Conservation (phyloP, 2,329 filamentous ascomycete species). For the Aspergillus neotritici region DNA sequence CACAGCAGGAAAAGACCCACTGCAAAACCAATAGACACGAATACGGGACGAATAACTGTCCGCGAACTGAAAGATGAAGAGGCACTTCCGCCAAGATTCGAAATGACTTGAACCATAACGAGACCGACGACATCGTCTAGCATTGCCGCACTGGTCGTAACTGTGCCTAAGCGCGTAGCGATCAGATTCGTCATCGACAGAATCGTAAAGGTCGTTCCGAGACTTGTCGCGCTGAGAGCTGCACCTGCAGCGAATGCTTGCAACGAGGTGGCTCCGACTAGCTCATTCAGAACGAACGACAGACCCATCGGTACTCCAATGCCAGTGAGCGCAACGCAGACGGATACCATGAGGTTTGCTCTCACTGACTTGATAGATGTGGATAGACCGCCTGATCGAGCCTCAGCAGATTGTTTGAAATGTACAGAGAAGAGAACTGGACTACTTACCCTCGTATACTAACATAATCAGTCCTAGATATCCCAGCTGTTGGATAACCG, state of each 20-base stretch:
- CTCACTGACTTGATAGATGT: slow-evolving; percentile 47
- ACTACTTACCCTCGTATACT: slow-evolving; percentile 59
- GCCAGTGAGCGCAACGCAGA: slow-evolving; percentile 60
- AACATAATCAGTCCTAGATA: slow-evolving; percentile 68
- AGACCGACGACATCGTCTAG: slow-evolving; percentile 75
- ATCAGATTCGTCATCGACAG: slow-evolving; percentile 56
- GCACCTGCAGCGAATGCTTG: slow-evolving; percentile 69
- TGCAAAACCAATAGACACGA: slow-evolving; percentile 42
- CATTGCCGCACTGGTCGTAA: slow-evolving; percentile 69
- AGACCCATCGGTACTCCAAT: slow-evolving; percentile 59
- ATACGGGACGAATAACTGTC: slow-evolving; percentile 47
- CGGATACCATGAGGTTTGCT: slow-evolving; percentile 57
- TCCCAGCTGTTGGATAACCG: slow-evolving; percentile 58
- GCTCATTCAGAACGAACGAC: slow-evolving; percentile 54
- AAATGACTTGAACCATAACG: slow-evolving; percentile 70
- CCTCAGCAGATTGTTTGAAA: background rate
- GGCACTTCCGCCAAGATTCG: slow-evolving; percentile 55
- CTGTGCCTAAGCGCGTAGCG: slow-evolving; percentile 52
- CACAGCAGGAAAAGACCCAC: slow-evolving; percentile 26
- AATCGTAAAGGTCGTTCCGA: slow-evolving; percentile 65
- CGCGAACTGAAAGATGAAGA: slow-evolving; percentile 52
- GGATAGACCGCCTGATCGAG: slow-evolving; percentile 20
- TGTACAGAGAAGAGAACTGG: background rate
- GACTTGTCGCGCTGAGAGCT: slow-evolving; percentile 65
- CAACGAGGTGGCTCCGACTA: slow-evolving; percentile 48